Conservation (phyloP, 805 yeast genomes). For the Schwanniomyces occidentalis region DNA sequence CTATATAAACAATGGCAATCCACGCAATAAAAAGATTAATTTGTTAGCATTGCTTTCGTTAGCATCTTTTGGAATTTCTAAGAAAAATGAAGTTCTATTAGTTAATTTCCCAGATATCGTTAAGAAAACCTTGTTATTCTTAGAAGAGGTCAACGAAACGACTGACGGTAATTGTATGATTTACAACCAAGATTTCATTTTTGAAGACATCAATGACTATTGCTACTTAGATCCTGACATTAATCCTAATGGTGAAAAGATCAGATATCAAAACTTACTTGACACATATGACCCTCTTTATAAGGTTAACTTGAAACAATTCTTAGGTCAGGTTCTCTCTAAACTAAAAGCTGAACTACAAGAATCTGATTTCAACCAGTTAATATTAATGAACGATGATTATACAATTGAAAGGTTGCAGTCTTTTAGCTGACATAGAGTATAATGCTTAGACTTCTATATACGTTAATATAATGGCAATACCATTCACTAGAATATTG, state of each 20-base stretch:
- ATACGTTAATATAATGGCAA: too few relatives aligned
- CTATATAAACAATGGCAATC: slow-evolving; percentile 62
- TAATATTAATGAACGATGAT: slow-evolving; percentile 35
- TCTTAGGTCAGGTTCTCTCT: slow-evolving; percentile 33
- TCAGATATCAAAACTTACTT: slow-evolving; percentile 33
- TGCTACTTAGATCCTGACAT: slow-evolving; percentile 41
- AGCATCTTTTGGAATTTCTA: slow-evolving; percentile 33
- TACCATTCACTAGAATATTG: too few relatives aligned
- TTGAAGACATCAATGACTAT: slow-evolving; percentile 45
- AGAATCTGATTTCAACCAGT: slow-evolving; percentile 29
- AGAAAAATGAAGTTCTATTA: slow-evolving; percentile 19
- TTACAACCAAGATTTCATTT: slow-evolving; percentile 36
- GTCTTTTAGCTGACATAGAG: too few relatives aligned
- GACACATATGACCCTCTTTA: slow-evolving; percentile 35
- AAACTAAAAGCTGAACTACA: slow-evolving; percentile 25
- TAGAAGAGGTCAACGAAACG: slow-evolving; percentile 75
- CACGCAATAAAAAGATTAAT: slow-evolving; percentile 70
- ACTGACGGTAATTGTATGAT: slow-evolving; percentile 33
- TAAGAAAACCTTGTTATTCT: slow-evolving; percentile 41
- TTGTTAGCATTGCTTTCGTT: slow-evolving; percentile 61
- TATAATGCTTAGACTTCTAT: too few relatives aligned
- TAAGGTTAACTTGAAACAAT: slow-evolving; percentile 48
- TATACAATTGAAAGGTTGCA: slow-evolving; percentile 35
- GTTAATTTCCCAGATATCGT: slow-evolving; percentile 28
- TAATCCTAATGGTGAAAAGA: slow-evolving; percentile 43